Evolutionary conservation across 768 basidiomycete genomes (phyloP), one percentile per base, ranked within the genome.

Genomic region (Pleurotus giganteus): DNA sequence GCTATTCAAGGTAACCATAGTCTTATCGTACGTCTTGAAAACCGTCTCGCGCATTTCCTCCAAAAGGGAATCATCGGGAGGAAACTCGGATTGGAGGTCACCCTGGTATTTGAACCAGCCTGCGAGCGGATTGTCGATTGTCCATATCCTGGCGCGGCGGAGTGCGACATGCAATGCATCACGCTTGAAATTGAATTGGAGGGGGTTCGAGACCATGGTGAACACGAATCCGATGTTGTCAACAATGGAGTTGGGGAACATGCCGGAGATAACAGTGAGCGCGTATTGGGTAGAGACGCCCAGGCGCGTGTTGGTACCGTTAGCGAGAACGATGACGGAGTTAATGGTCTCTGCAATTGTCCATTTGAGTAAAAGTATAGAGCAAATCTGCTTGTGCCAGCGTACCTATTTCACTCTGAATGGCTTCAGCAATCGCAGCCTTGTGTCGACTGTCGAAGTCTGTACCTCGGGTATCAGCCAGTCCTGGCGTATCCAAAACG

Each of bases 401-500:
- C 2, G n/a, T 7, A 58, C 46, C 63, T 47, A 19, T 55, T 54
- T 39, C 36, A 15, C 54, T 50, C 15, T 52, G 36, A 37, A 68
- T 68, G 9, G 57, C 58, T 3, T 59, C 44, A 4, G 66, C 63
- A 21, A 68, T 67, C 28, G 53, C 56, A 7, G 27, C 36, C 56
- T 64, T 66, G 52, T 67, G 66, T 21, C 53, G 27, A 24, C 61
- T 54, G 37, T 68, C 66, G 28, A 64, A 54, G 8, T 60, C 56
- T 4, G 65, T 51, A 21, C 66, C 66, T 21, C 66, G 63, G 9
- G 66, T 66, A 49, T 68, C 65, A 15, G 57, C 60, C 9, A 68
- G 63, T 7, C 67, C 67, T 27, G 67, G 67, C n/a, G 66, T 67
- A 49, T 68, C 67, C 15, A 68, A 57, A 15, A 68, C 59, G 36